A percentile compares a stretch with the other conserved stretches of the same genome.
Conservation (phyloP, 768 basidiomycete species). For the Chalciporus piperatus region DNA sequence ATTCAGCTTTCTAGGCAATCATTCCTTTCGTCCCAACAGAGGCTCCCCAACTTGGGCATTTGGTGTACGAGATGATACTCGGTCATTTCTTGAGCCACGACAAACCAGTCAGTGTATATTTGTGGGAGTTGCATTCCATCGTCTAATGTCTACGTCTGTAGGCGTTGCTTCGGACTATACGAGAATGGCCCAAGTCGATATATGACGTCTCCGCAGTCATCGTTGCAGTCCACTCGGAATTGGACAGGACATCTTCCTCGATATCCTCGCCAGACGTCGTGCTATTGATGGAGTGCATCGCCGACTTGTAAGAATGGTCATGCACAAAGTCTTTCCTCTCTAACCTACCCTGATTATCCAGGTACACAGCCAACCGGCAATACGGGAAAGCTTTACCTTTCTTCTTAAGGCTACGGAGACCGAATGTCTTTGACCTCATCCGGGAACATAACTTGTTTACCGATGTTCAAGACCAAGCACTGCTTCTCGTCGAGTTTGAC, state of each 20-base stretch:
- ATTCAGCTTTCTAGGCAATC: slow-evolving; percentile 53
- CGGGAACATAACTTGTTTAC: slow-evolving; percentile 92
- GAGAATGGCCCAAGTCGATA: slow-evolving; percentile 86
- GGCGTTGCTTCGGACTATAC: slow-evolving; percentile 75
- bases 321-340: not conserved
- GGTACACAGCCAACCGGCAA: slow-evolving; percentile 85
- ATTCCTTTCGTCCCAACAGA: slow-evolving; percentile 88
- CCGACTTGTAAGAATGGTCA: slow-evolving; percentile 65
- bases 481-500: slow-evolving; percentile 92
- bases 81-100: slow-evolving; percentile 82
- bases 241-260: slow-evolving; percentile 60
- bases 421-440: slow-evolving; percentile 93
- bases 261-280: slow-evolving; percentile 51
- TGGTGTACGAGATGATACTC: slow-evolving; percentile 95
- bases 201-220: slow-evolving; percentile 88
- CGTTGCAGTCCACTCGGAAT: slow-evolving; percentile 79
- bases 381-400: slow-evolving; percentile 92
- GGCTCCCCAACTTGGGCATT: slow-evolving; percentile 70
- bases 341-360: slow-evolving; percentile 28
- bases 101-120: slow-evolving; percentile 47
- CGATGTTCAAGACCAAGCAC: slow-evolving; percentile 89
- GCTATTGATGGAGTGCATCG: slow-evolving; percentile 90
- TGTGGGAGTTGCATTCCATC: not conserved
- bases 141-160: slow-evolving; percentile 28
- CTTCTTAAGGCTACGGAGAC: slow-evolving; percentile 79